Evolutionary conservation across 2,329 filamentous ascomycete species (phyloP).

Genomic region (Lithohypha guttulata): DNA sequence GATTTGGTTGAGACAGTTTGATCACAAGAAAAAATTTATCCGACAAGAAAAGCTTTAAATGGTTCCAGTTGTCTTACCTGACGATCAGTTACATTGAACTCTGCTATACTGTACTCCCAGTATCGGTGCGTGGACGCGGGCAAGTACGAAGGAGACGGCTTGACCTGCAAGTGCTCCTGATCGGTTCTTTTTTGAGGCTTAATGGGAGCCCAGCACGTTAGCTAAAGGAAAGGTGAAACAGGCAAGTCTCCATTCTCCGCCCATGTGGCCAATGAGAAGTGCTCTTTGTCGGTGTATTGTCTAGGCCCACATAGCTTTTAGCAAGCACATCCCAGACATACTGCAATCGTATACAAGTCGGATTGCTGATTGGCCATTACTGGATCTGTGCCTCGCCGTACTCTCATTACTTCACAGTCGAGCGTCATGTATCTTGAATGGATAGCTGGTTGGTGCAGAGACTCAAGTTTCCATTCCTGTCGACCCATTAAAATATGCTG

Average conservation of each 20-base stretch:
- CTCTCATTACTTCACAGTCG: neutral
- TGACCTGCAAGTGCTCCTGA: too few relatives aligned
- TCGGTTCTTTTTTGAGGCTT: too few relatives aligned
- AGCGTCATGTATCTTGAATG: too few relatives aligned
- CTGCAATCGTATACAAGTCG: too few relatives aligned
- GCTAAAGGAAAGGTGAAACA: slow-evolving; percentile 6
- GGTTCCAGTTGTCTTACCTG: neutral
- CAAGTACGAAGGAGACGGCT: too few relatives aligned
- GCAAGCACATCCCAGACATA: too few relatives aligned
- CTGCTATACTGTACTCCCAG: too few relatives aligned
- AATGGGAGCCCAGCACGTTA: neutral
- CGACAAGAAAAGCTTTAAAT: neutral
- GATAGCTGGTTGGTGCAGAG: too few relatives aligned
- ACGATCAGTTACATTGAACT: neutral
- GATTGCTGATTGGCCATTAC: neutral
- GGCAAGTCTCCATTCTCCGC: neutral
- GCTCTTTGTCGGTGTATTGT: neutral
- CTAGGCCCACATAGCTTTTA: neutral
- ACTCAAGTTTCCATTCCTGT: too few relatives aligned
- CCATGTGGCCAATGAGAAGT: neutral
- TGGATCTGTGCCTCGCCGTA: neutral
- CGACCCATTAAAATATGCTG: too few relatives aligned
- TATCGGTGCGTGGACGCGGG: too few relatives aligned
- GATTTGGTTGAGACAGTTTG: slow-evolving; percentile 8
- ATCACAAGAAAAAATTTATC: neutral